Percentiles rank a stretch among this genome's conserved stretches.
phyloP scores from a whole-genome alignment of 148 eudicot species.

The Silene latifolia region DNA sequence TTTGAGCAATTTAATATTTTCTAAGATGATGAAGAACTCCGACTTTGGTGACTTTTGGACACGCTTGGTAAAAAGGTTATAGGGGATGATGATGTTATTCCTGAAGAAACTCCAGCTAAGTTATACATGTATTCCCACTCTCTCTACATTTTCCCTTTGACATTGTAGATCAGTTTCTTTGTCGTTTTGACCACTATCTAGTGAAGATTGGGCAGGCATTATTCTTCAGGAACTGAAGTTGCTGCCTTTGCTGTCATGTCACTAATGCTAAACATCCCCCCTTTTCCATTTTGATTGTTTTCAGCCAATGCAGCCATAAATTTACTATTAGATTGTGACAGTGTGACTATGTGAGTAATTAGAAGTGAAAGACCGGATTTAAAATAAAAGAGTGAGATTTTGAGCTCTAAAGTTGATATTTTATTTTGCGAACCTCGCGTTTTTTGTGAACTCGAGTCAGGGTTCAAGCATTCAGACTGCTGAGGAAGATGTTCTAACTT shows the following conservation, averaged over 20 bases:
- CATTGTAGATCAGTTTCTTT: neutral
- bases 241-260: neutral
- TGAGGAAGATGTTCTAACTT: conserved; percentile 47
- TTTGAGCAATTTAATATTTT: too few relatives aligned
- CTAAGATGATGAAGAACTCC: too few relatives aligned
- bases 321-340: neutral
- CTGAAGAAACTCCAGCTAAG: too few relatives aligned
- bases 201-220: too few relatives aligned
- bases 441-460: too few relatives aligned
- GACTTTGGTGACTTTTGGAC: conserved; percentile 99
- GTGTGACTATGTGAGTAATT: neutral
- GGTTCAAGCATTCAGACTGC: conserved; percentile 24
- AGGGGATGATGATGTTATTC: conserved; percentile 77
- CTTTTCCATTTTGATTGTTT: neutral
- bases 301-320: neutral
- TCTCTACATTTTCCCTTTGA: neutral
- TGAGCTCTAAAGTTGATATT: too few relatives aligned
- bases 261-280: neutral
- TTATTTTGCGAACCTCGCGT: neutral
- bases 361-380: neutral
- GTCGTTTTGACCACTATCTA: too few relatives aligned
- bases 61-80: conserved; percentile 78
- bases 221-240: neutral
- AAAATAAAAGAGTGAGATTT: too few relatives aligned
- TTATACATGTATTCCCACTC: too few relatives aligned